Conservation (phyloP, 164 flowering plant species). For the Macadamia integrifolia region DNA sequence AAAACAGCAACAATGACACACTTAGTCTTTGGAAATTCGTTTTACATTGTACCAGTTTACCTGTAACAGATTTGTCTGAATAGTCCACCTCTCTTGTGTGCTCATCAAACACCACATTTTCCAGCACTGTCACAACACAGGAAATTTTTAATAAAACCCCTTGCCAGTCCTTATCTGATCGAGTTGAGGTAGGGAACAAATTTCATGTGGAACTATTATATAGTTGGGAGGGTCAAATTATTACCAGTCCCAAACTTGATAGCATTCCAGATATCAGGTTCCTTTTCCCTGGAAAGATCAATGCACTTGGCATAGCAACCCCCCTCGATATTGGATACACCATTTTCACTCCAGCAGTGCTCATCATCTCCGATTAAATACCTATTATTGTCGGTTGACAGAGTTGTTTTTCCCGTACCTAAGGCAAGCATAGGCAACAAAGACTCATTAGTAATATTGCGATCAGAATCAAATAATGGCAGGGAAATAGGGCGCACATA, state of each 20-base stretch:
- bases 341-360: constrained; percentile 77
- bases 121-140: constrained; percentile 49
- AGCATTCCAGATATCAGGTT: constrained; percentile 97
- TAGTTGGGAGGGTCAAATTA: background rate
- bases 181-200: too few relatives aligned
- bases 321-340: constrained; percentile 75
- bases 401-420: constrained; percentile 99
- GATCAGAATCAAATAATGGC: too few relatives aligned
- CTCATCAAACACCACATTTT: constrained; percentile 89
- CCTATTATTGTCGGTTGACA: constrained; percentile 86
- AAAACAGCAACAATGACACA: too few relatives aligned
- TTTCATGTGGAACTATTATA: too few relatives aligned
- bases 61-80: constrained; percentile 69
- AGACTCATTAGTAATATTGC: constrained; percentile 5
- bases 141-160: background rate
- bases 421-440: constrained; percentile 3
- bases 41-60: constrained; percentile 16
- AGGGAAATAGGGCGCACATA: too few relatives aligned
- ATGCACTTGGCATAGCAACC: constrained; percentile 85
- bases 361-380: constrained; percentile 76
- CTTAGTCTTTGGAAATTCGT: too few relatives aligned
- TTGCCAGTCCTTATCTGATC: background rate
- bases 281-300: constrained; percentile 70
- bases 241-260: constrained; percentile 97
- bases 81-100: constrained; percentile 72